Evolutionary conservation across 208 protist species (phyloP), one percentile per base, ranked within the genome.

Genomic region (Balamuthia mandrillaris): DNA sequence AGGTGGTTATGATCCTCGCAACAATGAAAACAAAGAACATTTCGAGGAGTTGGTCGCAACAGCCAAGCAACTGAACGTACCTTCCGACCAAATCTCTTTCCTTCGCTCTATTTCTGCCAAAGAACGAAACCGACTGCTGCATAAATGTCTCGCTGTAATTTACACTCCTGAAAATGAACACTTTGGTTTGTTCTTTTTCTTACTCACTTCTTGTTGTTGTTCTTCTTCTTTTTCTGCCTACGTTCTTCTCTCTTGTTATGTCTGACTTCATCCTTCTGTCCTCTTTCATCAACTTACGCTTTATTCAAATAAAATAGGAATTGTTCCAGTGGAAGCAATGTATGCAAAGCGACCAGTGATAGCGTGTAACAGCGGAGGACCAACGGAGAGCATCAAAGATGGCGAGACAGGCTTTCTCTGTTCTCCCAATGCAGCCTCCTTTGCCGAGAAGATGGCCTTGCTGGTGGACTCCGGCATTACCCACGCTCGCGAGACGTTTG

Each of bases 81-180:
- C 45, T 29, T 42, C 85, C 6, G 14, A 10, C 12, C n/a, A 93
- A 27, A 88, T 97, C 1, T 58, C 90, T 24, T 97, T 97, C 41
- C 54, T 97, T 16, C 68, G 85, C 33, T 96, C 95, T 56, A 95
- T 98, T 79, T 92, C 87, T 37, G 89, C 96, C 51, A 88, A 72
- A 6, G 86, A 92, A 27, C 94, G 96, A 72, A 81, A 74, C 21
- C 66, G 81, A 24, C 81, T 98, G 45, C 85, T 99, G 2, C 85
- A 77, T 0, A 66, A 91, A n/a, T 93, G 93, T 75, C 87, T 63
- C 27, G 93, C 91, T 5, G 52, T 98, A 21, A 42, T 98, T 1
- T 99, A 98, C 86, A 98, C 97, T 29, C 97, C 97, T 29, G 63
- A 89, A 0, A 89, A 91, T 60, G 97, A 99, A 84, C 97, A 99